Conservation (phyloP, 768 basidiomycete species). For the Clitopilus hobsonii region DNA sequence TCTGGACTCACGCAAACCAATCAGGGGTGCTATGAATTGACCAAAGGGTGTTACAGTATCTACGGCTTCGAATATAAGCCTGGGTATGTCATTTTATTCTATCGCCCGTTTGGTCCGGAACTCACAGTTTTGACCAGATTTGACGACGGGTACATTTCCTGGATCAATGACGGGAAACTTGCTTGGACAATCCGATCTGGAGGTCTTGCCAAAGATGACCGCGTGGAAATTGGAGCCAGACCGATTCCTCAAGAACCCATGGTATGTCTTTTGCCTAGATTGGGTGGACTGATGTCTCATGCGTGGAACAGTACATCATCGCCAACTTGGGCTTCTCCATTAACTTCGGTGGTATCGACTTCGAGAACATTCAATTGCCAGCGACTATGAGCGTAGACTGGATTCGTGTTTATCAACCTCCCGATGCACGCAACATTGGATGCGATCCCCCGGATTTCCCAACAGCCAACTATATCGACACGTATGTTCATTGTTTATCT, state of each 20-base stretch:
- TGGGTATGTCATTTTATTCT: constrained; percentile 29
- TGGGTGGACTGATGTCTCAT: not conserved
- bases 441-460: constrained; percentile 74
- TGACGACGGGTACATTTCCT: constrained; percentile 52
- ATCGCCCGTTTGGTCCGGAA: constrained; percentile 7
- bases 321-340: constrained; percentile 66
- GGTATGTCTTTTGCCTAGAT: constrained; percentile 38
- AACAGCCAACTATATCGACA: constrained; percentile 70
- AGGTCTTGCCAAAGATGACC: constrained; percentile 46
- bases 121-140: constrained; percentile 26
- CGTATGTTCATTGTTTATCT: constrained; percentile 33
- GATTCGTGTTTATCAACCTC: constrained; percentile 69
- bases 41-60: constrained; percentile 24
- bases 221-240: constrained; percentile 50
- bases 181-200: constrained; percentile 49
- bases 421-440: constrained; percentile 46
- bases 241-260: constrained; percentile 69
- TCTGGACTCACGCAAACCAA: constrained; percentile 62
- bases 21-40: constrained; percentile 57
- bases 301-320: constrained; percentile 51
- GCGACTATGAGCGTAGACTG: constrained; percentile 73
- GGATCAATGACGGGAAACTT: constrained; percentile 49
- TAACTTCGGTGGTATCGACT: constrained; percentile 65
- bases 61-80: constrained; percentile 49
- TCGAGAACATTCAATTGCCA: constrained; percentile 48